Evolutionary conservation across 1,139 yeast species (phyloP).

Genomic region (Blastobotrys elegans): DNA sequence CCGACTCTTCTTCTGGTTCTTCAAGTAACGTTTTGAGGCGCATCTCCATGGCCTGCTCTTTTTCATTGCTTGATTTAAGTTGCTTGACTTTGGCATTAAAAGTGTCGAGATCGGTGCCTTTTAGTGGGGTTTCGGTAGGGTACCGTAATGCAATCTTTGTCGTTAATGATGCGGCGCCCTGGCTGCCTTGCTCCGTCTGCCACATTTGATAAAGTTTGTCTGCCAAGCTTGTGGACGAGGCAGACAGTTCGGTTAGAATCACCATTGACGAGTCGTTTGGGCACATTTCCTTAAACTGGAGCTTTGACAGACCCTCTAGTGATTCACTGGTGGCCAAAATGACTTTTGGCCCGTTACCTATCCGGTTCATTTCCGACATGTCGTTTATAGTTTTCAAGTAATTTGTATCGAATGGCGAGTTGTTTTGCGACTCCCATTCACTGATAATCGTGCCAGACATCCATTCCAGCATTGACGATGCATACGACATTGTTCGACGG

Average conservation of each 20-base stretch:
- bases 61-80: slow-evolving; percentile 46
- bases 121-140: slow-evolving; percentile 28
- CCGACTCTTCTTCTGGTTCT: slow-evolving; percentile 38
- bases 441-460: slow-evolving; percentile 77
- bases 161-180: slow-evolving; percentile 18
- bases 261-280: slow-evolving; percentile 62
- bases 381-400: slow-evolving; percentile 51
- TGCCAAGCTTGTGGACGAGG: background rate
- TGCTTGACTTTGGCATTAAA: slow-evolving; percentile 35
- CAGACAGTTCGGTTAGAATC: slow-evolving; percentile 56
- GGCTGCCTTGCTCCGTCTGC: slow-evolving; percentile 33
- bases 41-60: slow-evolving; percentile 52
- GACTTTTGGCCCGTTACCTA: slow-evolving; percentile 69
- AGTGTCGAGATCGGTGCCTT: slow-evolving; percentile 34
- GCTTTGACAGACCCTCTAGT: slow-evolving; percentile 61
- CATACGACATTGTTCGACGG: slow-evolving; percentile 71
- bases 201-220: slow-evolving; percentile 49
- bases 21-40: slow-evolving; percentile 53
- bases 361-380: slow-evolving; percentile 51
- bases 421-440: slow-evolving; percentile 71
- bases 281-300: slow-evolving; percentile 55
- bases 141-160: slow-evolving; percentile 24
- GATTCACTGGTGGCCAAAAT: slow-evolving; percentile 77
- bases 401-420: slow-evolving; percentile 60
- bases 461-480: slow-evolving; percentile 92